Evolutionary conservation across 495 filamentous ascomycete genomes (phyloP).

Genomic region (Neurospora sp.): DNA sequence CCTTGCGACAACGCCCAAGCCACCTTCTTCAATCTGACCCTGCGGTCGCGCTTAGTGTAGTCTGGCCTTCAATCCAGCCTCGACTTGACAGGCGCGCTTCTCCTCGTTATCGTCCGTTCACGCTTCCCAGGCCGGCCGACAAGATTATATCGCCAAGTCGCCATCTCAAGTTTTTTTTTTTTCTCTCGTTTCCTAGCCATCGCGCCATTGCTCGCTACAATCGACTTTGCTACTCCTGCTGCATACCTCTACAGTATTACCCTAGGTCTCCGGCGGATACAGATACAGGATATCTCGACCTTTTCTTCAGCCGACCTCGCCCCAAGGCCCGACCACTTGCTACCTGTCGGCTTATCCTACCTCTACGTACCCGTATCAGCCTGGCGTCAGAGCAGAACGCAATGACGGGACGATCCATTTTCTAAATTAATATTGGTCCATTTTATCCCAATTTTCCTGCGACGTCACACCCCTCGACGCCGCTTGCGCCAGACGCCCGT

Average conservation of each 20-base stretch:
- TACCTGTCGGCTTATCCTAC: neutral
- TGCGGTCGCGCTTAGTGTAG: neutral
- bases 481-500: neutral
- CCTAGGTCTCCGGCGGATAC: neutral
- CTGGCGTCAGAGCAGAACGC: neutral
- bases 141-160: slow-evolving; percentile 12
- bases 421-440: neutral
- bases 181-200: neutral
- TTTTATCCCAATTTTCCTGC: neutral
- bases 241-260: neutral
- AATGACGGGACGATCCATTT: neutral
- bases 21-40: neutral
- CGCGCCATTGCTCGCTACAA: neutral
- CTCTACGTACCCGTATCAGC: neutral
- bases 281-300: neutral
- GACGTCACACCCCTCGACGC: neutral
- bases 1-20: neutral
- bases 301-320: neutral
- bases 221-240: neutral
- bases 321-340: neutral
- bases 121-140: slow-evolving; percentile 7
- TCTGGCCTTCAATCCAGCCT: neutral
- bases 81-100: neutral
- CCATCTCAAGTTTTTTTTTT: neutral
- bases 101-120: neutral